These are phyloP conservation scores for Hypholoma sublateritium DNA, from an alignment of 768 basidiomycete species.

Conservation along the genomic window DNA sequence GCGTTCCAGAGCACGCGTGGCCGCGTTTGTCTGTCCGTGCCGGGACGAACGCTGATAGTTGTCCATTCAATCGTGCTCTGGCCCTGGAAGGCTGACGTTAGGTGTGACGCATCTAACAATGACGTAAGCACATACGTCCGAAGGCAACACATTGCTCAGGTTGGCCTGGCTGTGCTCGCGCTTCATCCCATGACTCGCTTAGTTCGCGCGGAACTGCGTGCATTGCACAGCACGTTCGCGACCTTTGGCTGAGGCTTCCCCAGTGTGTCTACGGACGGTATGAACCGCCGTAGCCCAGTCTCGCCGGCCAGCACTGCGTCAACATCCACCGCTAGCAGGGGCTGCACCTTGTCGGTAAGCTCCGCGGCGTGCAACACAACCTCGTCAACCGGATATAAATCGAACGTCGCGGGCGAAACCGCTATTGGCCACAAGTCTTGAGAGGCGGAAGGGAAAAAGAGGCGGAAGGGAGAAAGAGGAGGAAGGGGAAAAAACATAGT, in stretches of 20 bases:
- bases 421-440: slow-evolving; percentile 1
- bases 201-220: neutral
- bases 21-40: slow-evolving; percentile 21
- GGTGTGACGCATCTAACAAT: neutral
- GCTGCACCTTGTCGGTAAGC: neutral
- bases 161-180: slow-evolving; percentile 20
- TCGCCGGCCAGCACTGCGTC: slow-evolving; percentile 25
- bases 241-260: slow-evolving; percentile 19
- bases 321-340: neutral
- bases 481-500: slow-evolving; percentile 11
- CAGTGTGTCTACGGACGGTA: slow-evolving; percentile 13
- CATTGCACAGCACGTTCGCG: slow-evolving; percentile 11
- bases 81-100: neutral
- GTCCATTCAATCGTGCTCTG: neutral
- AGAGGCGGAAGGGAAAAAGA: slow-evolving; percentile 2
- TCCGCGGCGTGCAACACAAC: slow-evolving; percentile 64
- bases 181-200: slow-evolving; percentile 25
- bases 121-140: slow-evolving; percentile 4
- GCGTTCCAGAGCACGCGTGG: slow-evolving; percentile 7
- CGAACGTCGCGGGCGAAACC: slow-evolving; percentile 16
- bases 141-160: neutral
- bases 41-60: slow-evolving; percentile 33
- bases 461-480: too few species aligned
- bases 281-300: slow-evolving; percentile 19
- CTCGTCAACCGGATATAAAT: slow-evolving; percentile 48